Base-by-base conservation (phyloP, 1,284 basidiomycete species). In the Sutorius eximius region DNA sequence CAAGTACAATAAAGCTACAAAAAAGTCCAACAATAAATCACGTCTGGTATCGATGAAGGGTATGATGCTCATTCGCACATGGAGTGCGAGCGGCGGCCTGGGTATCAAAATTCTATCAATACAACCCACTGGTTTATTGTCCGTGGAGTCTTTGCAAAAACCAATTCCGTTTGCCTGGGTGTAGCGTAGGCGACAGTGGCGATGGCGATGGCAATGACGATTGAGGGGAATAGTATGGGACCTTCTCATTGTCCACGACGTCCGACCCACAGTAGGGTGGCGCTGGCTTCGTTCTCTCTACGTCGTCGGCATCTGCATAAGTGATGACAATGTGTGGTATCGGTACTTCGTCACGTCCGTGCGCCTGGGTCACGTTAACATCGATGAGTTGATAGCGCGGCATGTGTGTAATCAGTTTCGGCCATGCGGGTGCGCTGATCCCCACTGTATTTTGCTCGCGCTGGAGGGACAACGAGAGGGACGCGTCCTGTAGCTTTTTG, bases 381-480 rank as follows among this genome's bases (percentile, higher is more conserved):
- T 83, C 77, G 50, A 87, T 71, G 58, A 86, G 72, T 56, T 86
- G 83, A 49, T 79, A 83, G 13, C 75, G 74, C 2, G 76, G 56
- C 49, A 87, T 70, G 33, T 73, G 72, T 1, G 71, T 49, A 10
- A 78, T 61, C 13, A 84, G 72, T 3, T 69, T 69, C 1, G 69
- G 52, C 86, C 86, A 87, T n/a, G 81, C 84, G 30, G 73, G 75
- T 22, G 78, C 74, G 3, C 79, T 80, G 38, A 87, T 82, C 22
- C 79, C 75, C 7, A 85, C 79, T 13, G 64, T 59, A 10, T 64
- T 66, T 27, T 60, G 62, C 22, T 67, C 61, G 1, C 69, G 70
- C 18, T 69, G 70, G 13, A 77, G 66, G 41, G 72, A 75, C 59
- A 88, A 79, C 8, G 74, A 68, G 8, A 87, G 78, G 3, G 74